These are phyloP conservation scores for Hyaloscypha finlandica DNA, from an alignment of 495 filamentous ascomycete species.

Conservation along the genomic window DNA sequence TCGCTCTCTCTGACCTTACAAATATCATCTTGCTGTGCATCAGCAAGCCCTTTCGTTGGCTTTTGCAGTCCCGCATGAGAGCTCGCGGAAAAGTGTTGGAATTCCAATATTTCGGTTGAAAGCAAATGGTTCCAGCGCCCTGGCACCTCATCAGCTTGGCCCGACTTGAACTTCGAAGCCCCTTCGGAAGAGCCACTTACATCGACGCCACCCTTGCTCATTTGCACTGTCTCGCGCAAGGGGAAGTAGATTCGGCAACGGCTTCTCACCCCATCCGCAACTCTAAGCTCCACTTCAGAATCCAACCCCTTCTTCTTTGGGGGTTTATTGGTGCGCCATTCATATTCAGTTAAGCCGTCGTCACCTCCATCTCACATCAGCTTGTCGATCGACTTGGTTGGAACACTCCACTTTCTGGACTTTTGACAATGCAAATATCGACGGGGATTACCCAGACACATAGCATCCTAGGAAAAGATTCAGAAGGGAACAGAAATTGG, in stretches of 20 bases:
- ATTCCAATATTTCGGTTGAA: conserved; percentile 69
- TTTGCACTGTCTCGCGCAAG: conserved; percentile 66
- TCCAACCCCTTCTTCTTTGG: conserved; percentile 35
- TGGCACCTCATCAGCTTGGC: conserved; percentile 9
- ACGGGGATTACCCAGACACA: neutral
- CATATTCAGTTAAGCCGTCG: conserved; percentile 59
- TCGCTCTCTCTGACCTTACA: conserved; percentile 46
- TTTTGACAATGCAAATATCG: neutral
- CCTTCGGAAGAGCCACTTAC: conserved; percentile 32
- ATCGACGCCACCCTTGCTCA: conserved; percentile 58
- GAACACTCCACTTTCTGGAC: neutral
- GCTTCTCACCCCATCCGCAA: conserved; percentile 45
- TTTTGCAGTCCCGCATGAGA: conserved; percentile 75
- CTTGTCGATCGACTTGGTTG: neutral
- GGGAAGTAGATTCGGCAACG: conserved; percentile 82
- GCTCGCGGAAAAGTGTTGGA: conserved; percentile 63
- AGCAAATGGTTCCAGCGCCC: conserved; percentile 77
- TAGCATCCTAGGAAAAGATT: neutral
- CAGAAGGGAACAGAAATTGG: too few species aligned
- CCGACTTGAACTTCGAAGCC: neutral
- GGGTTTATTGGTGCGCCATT: conserved; percentile 41
- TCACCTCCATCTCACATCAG: conserved; percentile 37
- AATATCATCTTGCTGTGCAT: conserved; percentile 91
- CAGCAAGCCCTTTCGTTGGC: conserved; percentile 63
- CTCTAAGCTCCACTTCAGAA: conserved; percentile 33